These are phyloP conservation scores for Breviolum minutum DNA, from an alignment of 73 alveolate species.

Conservation along the genomic window DNA sequence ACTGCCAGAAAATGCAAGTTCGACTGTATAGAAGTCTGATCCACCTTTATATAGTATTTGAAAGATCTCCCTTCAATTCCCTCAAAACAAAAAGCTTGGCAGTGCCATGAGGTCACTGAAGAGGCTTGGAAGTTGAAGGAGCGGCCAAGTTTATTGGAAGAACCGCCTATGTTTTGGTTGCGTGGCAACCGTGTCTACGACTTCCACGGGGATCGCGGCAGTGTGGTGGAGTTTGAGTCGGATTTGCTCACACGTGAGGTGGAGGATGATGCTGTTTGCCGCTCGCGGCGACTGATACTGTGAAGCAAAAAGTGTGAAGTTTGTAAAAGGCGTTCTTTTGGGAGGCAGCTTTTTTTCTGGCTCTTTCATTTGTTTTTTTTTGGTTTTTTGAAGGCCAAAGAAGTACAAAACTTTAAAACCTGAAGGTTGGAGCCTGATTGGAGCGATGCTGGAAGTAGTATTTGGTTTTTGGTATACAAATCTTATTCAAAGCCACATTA, in stretches of 20 bases:
- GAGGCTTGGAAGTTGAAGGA: slow-evolving; percentile 63
- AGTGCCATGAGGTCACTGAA: not conserved
- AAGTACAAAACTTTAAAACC: too few relatives aligned
- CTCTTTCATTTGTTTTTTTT: not conserved
- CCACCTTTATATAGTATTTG: too few relatives aligned
- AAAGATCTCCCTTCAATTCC: not conserved
- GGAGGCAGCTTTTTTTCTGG: not conserved
- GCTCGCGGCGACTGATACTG: slow-evolving; percentile 69
- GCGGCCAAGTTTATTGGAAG: slow-evolving; percentile 42
- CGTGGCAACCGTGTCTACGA: slow-evolving; percentile 87
- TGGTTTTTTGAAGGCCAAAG: too few relatives aligned
- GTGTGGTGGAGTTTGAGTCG: slow-evolving; percentile 65
- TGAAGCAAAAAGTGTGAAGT: too few relatives aligned
- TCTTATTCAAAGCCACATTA: too few relatives aligned
- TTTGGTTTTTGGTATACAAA: too few relatives aligned
- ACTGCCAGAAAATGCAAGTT: not conserved
- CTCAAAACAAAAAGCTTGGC: not conserved
- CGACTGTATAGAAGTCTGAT: not conserved
- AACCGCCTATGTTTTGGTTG: slow-evolving; percentile 70
- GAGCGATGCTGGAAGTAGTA: too few relatives aligned
- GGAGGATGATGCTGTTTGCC: slow-evolving; percentile 79
- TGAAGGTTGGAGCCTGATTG: too few relatives aligned
- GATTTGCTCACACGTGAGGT: slow-evolving; percentile 70
- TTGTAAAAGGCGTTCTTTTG: not conserved
- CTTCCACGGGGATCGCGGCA: slow-evolving; percentile 95